phyloP scores from a whole-genome alignment of 2,329 filamentous ascomycete genomes.

The Pseudopithomyces chartarum region DNA sequence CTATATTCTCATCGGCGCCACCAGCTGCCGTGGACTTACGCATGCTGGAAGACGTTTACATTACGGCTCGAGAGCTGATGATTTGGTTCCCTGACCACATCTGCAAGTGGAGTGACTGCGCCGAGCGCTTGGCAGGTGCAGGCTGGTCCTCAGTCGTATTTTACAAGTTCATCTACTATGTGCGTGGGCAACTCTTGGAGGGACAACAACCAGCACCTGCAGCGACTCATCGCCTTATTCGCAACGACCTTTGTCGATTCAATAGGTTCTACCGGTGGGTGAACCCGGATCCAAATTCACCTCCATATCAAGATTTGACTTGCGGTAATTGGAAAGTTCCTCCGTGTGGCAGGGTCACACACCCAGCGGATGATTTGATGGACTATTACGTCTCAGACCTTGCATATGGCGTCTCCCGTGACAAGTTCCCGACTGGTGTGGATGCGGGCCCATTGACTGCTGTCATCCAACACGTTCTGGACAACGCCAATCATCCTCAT shows the following conservation, averaged over 20 bases:
- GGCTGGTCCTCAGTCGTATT: background rate
- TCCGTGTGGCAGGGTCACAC: background rate
- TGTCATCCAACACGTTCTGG: background rate
- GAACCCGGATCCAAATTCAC: no score
- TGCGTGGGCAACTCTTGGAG: background rate
- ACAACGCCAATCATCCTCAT: background rate
- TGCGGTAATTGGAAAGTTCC: background rate
- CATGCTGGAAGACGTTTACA: background rate
- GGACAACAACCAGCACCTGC: background rate
- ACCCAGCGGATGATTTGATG: background rate
- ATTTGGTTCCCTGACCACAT: background rate
- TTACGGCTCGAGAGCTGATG: background rate
- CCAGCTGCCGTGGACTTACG: background rate
- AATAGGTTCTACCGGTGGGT: background rate
- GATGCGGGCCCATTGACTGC: background rate
- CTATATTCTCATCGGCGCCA: background rate
- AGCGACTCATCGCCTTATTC: background rate
- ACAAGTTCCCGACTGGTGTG: background rate
- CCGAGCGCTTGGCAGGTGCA: background rate
- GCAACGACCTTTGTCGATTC: background rate
- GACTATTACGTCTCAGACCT: conserved; percentile 2
- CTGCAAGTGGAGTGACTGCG: background rate
- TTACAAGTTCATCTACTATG: background rate
- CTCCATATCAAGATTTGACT: background rate
- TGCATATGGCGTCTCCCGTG: background rate